Evolutionary conservation across 495 filamentous ascomycete genomes (phyloP).

Genomic region (Beverwykella pulmonaria): DNA sequence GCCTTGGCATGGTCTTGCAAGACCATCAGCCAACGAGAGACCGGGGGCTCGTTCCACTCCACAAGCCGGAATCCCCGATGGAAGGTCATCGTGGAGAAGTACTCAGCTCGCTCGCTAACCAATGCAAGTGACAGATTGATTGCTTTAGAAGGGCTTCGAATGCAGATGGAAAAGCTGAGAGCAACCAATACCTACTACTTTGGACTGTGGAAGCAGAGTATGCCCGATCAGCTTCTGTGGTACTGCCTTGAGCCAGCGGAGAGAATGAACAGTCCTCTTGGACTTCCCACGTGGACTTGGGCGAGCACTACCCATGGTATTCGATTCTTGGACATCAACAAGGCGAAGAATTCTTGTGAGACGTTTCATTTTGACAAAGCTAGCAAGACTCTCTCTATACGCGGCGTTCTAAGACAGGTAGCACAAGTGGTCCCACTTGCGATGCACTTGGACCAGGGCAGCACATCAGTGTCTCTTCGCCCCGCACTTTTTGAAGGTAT

Average conservation of each 20-base stretch:
- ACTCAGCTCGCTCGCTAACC: constrained; percentile 21
- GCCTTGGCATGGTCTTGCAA: constrained; percentile 29
- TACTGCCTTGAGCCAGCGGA: constrained; percentile 22
- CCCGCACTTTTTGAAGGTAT: not conserved
- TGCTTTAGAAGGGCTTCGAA: constrained; percentile 16
- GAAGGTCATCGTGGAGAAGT: constrained; percentile 28
- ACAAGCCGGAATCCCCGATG: constrained; percentile 23
- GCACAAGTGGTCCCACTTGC: not conserved
- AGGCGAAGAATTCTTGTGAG: constrained; percentile 18
- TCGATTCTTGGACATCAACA: constrained; percentile 17
- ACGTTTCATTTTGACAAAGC: constrained; percentile 13
- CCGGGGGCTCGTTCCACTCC: constrained; percentile 22
- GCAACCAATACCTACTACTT: constrained; percentile 19
- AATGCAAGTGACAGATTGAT: constrained; percentile 24
- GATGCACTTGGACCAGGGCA: not conserved
- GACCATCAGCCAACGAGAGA: constrained; percentile 26
- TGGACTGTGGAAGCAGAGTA: constrained; percentile 19
- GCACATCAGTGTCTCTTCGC: not conserved
- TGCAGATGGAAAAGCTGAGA: constrained; percentile 21
- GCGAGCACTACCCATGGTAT: constrained; percentile 29
- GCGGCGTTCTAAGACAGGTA: constrained; percentile 6
- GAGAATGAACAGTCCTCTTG: constrained; percentile 6
- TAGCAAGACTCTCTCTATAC: constrained; percentile 8
- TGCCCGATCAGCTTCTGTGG: constrained; percentile 26
- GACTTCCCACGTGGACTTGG: constrained; percentile 26